Evolutionary conservation across 768 basidiomycete genomes (phyloP).

Genomic region (Lactarius hengduanensis): DNA sequence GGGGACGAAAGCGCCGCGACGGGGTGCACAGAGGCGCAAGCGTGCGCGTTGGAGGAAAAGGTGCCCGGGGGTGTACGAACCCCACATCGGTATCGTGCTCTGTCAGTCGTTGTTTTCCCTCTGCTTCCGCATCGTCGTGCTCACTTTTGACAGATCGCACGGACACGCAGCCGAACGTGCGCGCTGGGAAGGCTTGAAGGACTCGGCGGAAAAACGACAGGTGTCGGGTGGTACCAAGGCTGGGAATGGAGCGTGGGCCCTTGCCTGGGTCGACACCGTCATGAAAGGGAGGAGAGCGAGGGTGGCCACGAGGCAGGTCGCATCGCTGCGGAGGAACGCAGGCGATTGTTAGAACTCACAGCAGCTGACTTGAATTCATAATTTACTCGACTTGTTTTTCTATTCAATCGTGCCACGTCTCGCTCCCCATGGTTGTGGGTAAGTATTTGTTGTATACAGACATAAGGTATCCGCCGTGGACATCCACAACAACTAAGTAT

Average conservation of each 20-base stretch:
- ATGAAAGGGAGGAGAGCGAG: no score
- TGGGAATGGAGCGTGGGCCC: constrained; percentile 77
- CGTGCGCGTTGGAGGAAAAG: constrained; percentile 29
- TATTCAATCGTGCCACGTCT: constrained; percentile 9
- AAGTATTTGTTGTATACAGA: constrained; percentile 17
- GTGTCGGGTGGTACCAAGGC: constrained; percentile 72
- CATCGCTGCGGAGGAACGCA: constrained; percentile 25
- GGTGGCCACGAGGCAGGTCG: constrained; percentile 28
- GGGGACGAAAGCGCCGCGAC: constrained; percentile 29
- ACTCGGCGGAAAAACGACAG: constrained; percentile 41
- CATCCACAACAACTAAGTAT: constrained; percentile 28
- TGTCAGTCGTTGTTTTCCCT: constrained; percentile 47
- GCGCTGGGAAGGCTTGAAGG: constrained; percentile 59
- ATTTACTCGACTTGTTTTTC: constrained; percentile 1
- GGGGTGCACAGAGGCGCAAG: constrained; percentile 25
- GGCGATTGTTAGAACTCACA: constrained; percentile 15
- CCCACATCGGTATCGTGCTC: constrained; percentile 71
- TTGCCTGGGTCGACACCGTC: constrained; percentile 70
- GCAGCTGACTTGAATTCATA: constrained; percentile 15
- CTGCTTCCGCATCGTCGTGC: not conserved
- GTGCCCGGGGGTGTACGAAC: constrained; percentile 75
- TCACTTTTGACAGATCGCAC: constrained; percentile 53
- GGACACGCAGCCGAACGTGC: constrained; percentile 71
- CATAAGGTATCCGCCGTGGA: constrained; percentile 26
- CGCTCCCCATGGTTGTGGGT: not conserved